Conservation (phyloP, 345 rosid species). For the Pseudoturritis turrita region DNA sequence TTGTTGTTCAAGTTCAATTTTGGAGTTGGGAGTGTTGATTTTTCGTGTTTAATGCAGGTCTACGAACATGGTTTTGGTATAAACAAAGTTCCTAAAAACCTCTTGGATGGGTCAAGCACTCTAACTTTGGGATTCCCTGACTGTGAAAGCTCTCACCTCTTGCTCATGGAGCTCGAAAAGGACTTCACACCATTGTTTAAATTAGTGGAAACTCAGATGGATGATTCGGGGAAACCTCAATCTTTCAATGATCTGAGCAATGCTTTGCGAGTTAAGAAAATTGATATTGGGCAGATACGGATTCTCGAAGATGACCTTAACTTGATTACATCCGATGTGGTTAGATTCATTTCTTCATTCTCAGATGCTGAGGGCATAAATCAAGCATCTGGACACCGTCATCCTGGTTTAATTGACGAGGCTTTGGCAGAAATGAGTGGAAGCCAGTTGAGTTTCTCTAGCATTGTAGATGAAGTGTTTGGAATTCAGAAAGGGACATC, state of each 20-base stretch:
- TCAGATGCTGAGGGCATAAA: conserved; percentile 42
- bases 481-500: conserved; percentile 70
- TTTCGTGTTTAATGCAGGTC: conserved; percentile 50
- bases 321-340: conserved; percentile 55
- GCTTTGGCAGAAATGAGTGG: conserved; percentile 50
- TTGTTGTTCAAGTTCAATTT: neutral
- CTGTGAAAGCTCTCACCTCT: conserved; percentile 72
- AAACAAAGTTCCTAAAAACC: conserved; percentile 66
- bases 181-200: conserved; percentile 87
- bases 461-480: conserved; percentile 90
- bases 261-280: conserved; percentile 58
- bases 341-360: conserved; percentile 45
- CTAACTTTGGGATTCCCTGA: conserved; percentile 92
- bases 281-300: conserved; percentile 79
- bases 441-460: conserved; percentile 63
- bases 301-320: conserved; percentile 82
- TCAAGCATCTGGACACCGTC: conserved; percentile 52
- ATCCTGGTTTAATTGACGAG: conserved; percentile 52
- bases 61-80: conserved; percentile 70
- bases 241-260: conserved; percentile 50
- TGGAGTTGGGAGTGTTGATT: neutral
- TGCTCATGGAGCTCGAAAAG: conserved; percentile 87
- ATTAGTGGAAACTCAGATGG: conserved; percentile 61
- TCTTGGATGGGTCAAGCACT: conserved; percentile 49
- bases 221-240: conserved; percentile 49